These are phyloP conservation scores for Plenodomus lindquistii DNA, from an alignment of 2,329 filamentous ascomycete species.

Conservation along the genomic window DNA sequence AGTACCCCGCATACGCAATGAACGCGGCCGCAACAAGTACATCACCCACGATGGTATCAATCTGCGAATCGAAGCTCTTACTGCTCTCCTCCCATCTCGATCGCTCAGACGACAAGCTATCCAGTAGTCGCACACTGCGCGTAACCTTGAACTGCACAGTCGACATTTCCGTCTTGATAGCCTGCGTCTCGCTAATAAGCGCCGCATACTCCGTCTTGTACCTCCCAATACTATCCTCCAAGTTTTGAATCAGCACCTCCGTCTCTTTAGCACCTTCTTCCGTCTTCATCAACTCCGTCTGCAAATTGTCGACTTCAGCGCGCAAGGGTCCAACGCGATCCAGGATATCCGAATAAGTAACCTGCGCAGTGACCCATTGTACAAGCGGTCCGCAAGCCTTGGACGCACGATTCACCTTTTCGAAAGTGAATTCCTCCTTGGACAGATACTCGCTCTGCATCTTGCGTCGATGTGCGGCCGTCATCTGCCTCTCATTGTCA, in stretches of 20 bases:
- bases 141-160: constrained; percentile 98
- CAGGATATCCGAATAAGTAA: constrained; percentile 96
- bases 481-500: constrained; percentile 96
- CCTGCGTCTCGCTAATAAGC: constrained; percentile 94
- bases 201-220: constrained; percentile 97
- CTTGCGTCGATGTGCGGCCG: constrained; percentile 74
- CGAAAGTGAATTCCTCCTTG: constrained; percentile 93
- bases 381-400: constrained; percentile 96
- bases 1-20: constrained; percentile 93
- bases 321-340: constrained; percentile 91
- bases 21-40: constrained; percentile 96
- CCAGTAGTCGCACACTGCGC: constrained; percentile 88
- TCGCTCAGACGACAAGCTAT: constrained; percentile 92
- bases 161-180: constrained; percentile 96
- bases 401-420: constrained; percentile 92
- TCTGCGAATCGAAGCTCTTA: constrained; percentile 97
- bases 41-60: constrained; percentile 93
- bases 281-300: constrained; percentile 86
- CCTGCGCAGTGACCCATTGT: constrained; percentile 95
- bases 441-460: constrained; percentile 93
- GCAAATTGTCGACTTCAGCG: constrained; percentile 83
- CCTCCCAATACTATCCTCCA: constrained; percentile 88
- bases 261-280: constrained; percentile 93
- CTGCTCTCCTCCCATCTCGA: constrained; percentile 95
- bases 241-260: constrained; percentile 78